These are phyloP conservation scores for Amphichorda felina DNA, from an alignment of 2,329 filamentous ascomycete genomes.

Conservation along the genomic window DNA sequence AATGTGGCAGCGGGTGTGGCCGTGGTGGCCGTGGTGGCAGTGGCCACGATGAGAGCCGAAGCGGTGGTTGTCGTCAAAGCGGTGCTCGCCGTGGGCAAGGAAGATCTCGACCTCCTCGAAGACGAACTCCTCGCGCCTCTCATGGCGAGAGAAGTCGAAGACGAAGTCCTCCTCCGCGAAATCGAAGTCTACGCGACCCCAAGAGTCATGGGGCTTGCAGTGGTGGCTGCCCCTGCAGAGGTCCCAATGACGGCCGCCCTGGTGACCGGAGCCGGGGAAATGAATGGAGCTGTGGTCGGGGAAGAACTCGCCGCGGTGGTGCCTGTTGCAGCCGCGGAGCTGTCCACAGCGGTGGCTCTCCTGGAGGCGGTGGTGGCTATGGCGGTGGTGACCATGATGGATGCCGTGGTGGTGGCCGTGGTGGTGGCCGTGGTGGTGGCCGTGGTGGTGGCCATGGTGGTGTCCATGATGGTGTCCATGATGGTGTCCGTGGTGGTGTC, in stretches of 20 bases:
- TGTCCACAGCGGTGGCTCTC: no score
- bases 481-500: no score
- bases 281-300: no score
- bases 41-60: conserved; percentile 3
- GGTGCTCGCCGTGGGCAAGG: conserved; percentile 1
- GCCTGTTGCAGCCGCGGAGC: no score
- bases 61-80: conserved; percentile 1
- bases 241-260: conserved; percentile 2
- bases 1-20: conserved; percentile 4
- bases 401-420: not conserved
- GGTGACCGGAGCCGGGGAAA: no score
- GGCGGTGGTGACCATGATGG: conserved; percentile 1
- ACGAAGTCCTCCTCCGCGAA: conserved; percentile 4
- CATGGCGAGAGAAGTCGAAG: conserved; percentile 5
- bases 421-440: not conserved
- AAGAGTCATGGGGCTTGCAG: conserved; percentile 2
- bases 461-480: no score
- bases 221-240: conserved; percentile 3
- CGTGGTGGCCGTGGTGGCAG: conserved; percentile 1
- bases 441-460: not conserved
- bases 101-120: conserved; percentile 6
- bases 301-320: no score
- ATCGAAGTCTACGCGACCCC: conserved; percentile 4
- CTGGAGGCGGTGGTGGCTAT: not conserved
- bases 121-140: conserved; percentile 1